A percentile compares a stretch with the other conserved stretches of the same genome.
Conservation (phyloP, 2,329 filamentous ascomycete species). For the Botrytis tulipae region DNA sequence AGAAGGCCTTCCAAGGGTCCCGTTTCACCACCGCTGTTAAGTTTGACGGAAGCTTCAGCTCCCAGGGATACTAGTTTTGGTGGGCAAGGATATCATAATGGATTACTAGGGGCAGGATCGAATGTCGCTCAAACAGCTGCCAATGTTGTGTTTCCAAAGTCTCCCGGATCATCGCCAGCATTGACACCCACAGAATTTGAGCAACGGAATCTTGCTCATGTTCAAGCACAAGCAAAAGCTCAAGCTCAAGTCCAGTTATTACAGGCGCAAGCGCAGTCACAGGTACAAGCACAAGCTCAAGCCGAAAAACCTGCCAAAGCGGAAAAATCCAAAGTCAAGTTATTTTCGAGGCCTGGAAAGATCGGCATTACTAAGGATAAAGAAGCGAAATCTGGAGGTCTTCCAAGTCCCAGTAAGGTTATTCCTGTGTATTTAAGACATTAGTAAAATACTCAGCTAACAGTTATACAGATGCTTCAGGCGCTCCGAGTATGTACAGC, state of each 20-base stretch:
- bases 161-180: slow-evolving; percentile 37
- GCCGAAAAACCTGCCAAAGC: slow-evolving; percentile 59
- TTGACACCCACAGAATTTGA: slow-evolving; percentile 40
- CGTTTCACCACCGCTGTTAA: slow-evolving; percentile 60
- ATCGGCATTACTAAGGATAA: slow-evolving; percentile 65
- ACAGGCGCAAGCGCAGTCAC: slow-evolving; percentile 37
- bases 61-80: slow-evolving; percentile 57
- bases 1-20: slow-evolving; percentile 44
- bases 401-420: slow-evolving; percentile 72
- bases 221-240: slow-evolving; percentile 4
- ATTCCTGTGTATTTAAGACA: slow-evolving; percentile 57
- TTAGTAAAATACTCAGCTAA: slow-evolving; percentile 47
- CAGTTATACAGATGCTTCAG: slow-evolving; percentile 39
- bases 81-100: slow-evolving; percentile 54
- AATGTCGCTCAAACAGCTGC: slow-evolving; percentile 69
- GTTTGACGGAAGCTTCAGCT: slow-evolving; percentile 62
- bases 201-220: slow-evolving; percentile 20
- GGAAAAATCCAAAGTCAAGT: slow-evolving; percentile 77
- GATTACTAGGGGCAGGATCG: slow-evolving; percentile 58
- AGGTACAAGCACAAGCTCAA: slow-evolving; percentile 27
- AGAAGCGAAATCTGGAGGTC: slow-evolving; percentile 62
- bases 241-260: not conserved
- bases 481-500: slow-evolving; percentile 64
- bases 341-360: slow-evolving; percentile 76
- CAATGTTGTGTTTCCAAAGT: slow-evolving; percentile 68